Base-by-base conservation (phyloP, 257 asterid species). In the Capsicum pubescens region DNA sequence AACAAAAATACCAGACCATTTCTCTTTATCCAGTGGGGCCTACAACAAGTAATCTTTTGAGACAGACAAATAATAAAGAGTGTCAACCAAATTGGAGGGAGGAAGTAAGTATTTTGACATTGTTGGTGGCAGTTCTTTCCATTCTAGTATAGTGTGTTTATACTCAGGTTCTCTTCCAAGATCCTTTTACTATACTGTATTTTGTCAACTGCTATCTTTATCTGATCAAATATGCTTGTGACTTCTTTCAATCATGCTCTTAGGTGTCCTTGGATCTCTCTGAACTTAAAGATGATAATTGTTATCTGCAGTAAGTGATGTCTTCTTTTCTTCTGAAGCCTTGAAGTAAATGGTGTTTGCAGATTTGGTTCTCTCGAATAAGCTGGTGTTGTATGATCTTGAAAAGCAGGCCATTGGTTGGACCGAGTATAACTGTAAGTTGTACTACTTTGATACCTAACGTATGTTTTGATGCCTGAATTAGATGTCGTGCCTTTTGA, bases 401-500 rank as follows among this genome's bases (percentile, higher is more conserved):
- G 98, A 93, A 89, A 95, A 91, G 81, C 98, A 95, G 89, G 85
- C 95, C 54, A 95, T 97, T 88, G 99, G 99, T 85, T 97, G 99
- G 99, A 95, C 98, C 0, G 98, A 93, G 79, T 97, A 97, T 87
- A 97, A 97, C 92, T 97, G 99, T 97, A 91, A 95, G 98, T 89
- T 54, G 79, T 55, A 32, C 60, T 9, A 32, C 64, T 54, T 82
- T 48, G 54, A 82, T 16, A 36, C 57, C 77, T 82, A 60, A 44
- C 44, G 16, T 52, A n/a, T 48, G 64, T 26, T 14, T 56, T 63
- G 32, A 66, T 82, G n/a, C 78, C 32, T 26, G 32, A 63, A 46
- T 68, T 82, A 16, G 54, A 82, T 52, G 32, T 46, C 5, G 44
- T 81, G 81, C 81, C 50, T 52, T 52, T 14, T 77, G 64, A 77